Evolutionary conservation across 257 asterid genomes (phyloP), one percentile per base, ranked within the genome.

Genomic region (Thymus quinquecostatus): DNA sequence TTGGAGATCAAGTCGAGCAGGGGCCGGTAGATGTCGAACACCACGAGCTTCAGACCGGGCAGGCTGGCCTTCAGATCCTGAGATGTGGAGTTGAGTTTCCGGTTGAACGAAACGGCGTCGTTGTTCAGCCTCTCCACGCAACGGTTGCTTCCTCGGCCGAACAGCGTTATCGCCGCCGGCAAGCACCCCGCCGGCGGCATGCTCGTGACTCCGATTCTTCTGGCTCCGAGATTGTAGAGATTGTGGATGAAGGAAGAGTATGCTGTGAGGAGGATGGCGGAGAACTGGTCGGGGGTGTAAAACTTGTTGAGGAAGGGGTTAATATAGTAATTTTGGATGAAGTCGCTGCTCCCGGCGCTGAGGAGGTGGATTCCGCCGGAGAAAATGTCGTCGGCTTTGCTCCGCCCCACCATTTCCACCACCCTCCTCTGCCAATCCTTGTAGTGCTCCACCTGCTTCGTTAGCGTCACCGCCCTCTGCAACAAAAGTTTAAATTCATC

Each of bases 341-440:
- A 89, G 75, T 89, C 98, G 65, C 96, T 92, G 86, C 86, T 89
- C n/a, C 96, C 96, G 8, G 96, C 96, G 63, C 94, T 92, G 64
- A 89, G 32, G 41, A 92, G 85, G 59, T 92, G 89, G 60, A 92
- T 83, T 59, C 86, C 93, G 34, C 88, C 84, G 28, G 96, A 85
- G 65, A 92, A 78, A 34, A 88, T 83, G n/a, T 53, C 68, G 41
- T 83, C 75, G 1, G 92, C 96, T 54, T 73, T 81, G 9, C 67
- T 75, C 75, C 69, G 75, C 34, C 96, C 96, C 0, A 85, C 94
- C 80, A 86, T 10, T 49, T 66, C 79, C 84, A 75, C 87, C 56
- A 92, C 94, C 69, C 81, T 79, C 77, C 34, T 73, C 77, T 87
- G 96, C 97, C 96, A 92, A 10, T 86, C 82, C 75, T 49, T 81